Base-by-base conservation (phyloP, 2,329 filamentous ascomycete genomes). In the Trichoderma sp. region DNA sequence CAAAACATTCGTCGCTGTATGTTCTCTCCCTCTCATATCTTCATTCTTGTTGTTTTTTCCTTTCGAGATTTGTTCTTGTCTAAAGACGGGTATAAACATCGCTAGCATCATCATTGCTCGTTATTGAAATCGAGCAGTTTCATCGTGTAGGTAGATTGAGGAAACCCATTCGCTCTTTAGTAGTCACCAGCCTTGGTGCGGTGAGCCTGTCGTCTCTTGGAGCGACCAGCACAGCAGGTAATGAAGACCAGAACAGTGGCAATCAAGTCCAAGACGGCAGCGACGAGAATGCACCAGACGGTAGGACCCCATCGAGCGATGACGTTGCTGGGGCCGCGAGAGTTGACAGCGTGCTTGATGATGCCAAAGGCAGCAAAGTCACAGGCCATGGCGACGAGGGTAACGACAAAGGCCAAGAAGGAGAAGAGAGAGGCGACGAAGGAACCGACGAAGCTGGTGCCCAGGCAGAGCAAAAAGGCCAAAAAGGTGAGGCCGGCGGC, bases 301-400 rank as follows among this genome's bases (percentile, higher is more conserved):
- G 82, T 88, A 3, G 81, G 74, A 37, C 84, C 83, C 78, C 83
- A 91, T 53, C 77, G 75, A 27, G 88, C 88, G 21, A 74, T 76
- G 71, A 77, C 79, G 70, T 76, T 79, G 58, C 73, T 75, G 57
- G 75, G 76, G 55, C 80, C 75, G 73, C 86, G 85, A 55, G 81
- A 75, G 76, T 88, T 88, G 76, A 89, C 80, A 70, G 86, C 82
- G 72, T 81, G 79, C 76, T 81, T 82, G 73, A 90, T 75, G 60
- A 89, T 81, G 68, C 81, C 81, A 72, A 89, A 88, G 47, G 84
- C 75, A 56, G 84, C 85, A 76, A 89, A 89, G 79, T 90, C 88
- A 72, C 84, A 84, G 35, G 87, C 70, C 60, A 82, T 77, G 10
- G 85, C 83, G 27, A 87, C 79, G 40, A 88, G 64, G 1, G 84